phyloP scores from a whole-genome alignment of 2,329 filamentous ascomycete species.

The Elsinoe ampelina region DNA sequence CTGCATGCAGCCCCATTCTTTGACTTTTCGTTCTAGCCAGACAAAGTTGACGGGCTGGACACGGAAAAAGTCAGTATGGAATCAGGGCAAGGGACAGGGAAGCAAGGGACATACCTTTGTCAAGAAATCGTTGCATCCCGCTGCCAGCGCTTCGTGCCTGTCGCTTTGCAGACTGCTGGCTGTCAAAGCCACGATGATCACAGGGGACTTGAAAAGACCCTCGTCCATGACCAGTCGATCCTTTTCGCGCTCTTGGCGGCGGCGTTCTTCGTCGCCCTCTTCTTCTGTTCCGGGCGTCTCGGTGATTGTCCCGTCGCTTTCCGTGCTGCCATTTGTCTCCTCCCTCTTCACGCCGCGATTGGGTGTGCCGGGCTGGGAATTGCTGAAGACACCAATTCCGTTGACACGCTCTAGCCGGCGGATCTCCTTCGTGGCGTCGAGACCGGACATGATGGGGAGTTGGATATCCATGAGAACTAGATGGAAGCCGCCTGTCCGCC shows the following conservation, averaged over 20 bases:
- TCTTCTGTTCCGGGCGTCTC: constrained; percentile 19
- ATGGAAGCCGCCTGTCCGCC: constrained; percentile 87
- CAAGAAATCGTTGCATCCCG: constrained; percentile 95
- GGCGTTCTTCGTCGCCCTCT: constrained; percentile 29
- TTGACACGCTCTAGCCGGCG: constrained; percentile 81
- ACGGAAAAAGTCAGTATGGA: constrained; percentile 66
- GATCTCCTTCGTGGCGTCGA: constrained; percentile 93
- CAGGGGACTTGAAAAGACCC: constrained; percentile 78
- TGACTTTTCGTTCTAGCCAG: constrained; percentile 95
- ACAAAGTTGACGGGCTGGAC: constrained; percentile 83
- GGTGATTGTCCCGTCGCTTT: constrained; percentile 19
- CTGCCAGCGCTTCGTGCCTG: constrained; percentile 85
- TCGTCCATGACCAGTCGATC: constrained; percentile 59
- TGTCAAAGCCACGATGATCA: constrained; percentile 95
- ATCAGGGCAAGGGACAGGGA: constrained; percentile 92
- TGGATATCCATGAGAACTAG: constrained; percentile 98
- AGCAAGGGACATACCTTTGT: constrained; percentile 57
- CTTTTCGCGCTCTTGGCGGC: constrained; percentile 43
- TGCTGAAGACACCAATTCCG: constrained; percentile 78
- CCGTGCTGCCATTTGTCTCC: constrained; percentile 29
- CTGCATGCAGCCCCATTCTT: constrained; percentile 99
- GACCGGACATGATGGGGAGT: constrained; percentile 87
- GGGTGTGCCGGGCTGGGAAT: constrained; percentile 34
- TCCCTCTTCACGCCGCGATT: constrained; percentile 20
- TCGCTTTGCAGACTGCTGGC: constrained; percentile 92